A percentile compares a stretch with the other conserved stretches of the same genome.
Evolutionary conservation across 352 stramenopile genomes (phyloP).

Genomic region (Phytophthora hibernalis): DNA sequence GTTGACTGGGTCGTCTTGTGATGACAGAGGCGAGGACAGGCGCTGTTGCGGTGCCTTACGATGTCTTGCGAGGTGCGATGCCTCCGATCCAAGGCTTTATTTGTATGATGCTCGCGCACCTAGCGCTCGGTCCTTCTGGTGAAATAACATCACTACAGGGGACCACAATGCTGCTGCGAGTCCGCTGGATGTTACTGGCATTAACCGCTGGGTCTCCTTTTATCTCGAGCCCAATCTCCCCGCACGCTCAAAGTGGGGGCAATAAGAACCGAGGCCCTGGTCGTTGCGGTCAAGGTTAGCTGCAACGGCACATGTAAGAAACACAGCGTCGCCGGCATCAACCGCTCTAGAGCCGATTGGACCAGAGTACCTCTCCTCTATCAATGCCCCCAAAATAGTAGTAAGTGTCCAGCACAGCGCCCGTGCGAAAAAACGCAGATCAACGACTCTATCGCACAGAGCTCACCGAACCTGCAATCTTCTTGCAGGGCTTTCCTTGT

Average conservation of each 20-base stretch:
- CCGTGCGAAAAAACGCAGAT: not conserved
- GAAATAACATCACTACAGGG: not conserved
- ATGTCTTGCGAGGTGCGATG: not conserved
- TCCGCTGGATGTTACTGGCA: conserved; percentile 5
- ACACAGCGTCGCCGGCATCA: not conserved
- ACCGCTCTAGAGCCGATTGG: not conserved
- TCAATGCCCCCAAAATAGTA: not conserved
- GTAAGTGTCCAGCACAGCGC: not conserved
- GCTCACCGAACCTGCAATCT: conserved; percentile 16
- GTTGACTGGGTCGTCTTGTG: not conserved
- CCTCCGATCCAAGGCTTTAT: too few species aligned
- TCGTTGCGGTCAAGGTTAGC: not conserved
- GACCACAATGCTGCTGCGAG: too few species aligned
- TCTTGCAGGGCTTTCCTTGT: conserved; percentile 5
- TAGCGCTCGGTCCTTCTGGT: not conserved
- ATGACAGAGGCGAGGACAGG: not conserved
- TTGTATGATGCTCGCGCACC: not conserved
- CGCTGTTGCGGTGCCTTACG: not conserved
- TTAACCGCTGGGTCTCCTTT: not conserved
- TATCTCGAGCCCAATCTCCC: not conserved
- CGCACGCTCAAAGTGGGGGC: not conserved
- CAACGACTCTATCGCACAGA: not conserved
- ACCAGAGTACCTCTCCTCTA: not conserved
- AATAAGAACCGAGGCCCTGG: not conserved
- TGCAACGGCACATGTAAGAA: not conserved